These are phyloP conservation scores for Yamadazyma sp. DNA, from an alignment of 805 yeast species.

Conservation along the genomic window DNA sequence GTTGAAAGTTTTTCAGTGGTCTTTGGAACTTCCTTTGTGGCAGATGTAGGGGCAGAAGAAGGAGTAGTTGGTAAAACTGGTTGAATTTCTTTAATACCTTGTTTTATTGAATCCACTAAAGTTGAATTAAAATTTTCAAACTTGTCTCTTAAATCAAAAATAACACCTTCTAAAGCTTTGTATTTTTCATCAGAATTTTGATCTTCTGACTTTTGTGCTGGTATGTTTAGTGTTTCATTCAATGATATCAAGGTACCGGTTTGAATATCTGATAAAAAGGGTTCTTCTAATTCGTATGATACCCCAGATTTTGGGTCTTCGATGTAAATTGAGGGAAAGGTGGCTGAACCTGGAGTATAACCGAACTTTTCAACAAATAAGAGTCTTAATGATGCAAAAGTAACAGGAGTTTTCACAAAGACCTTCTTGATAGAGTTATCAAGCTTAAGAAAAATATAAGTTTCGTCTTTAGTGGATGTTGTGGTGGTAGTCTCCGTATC, in stretches of 20 bases:
- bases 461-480: slow-evolving; percentile 1
- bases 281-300: slow-evolving; percentile 79
- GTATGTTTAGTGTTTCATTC: slow-evolving; percentile 9
- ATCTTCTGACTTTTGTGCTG: slow-evolving; percentile 1
- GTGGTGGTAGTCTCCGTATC: too few relatives aligned
- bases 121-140: slow-evolving; percentile 7
- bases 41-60: neutral
- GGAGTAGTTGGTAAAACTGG: neutral
- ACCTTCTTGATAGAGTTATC: slow-evolving; percentile 57
- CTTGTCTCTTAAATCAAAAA: slow-evolving; percentile 6
- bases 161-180: slow-evolving; percentile 6
- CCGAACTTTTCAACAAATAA: slow-evolving; percentile 86
- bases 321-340: slow-evolving; percentile 77
- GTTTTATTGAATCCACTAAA: slow-evolving; percentile 7
- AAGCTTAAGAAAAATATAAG: slow-evolving; percentile 42
- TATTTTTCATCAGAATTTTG: neutral
- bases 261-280: slow-evolving; percentile 45
- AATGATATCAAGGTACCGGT: slow-evolving; percentile 52
- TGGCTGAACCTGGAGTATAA: slow-evolving; percentile 66
- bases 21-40: neutral
- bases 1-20: neutral
- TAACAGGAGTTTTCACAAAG: slow-evolving; percentile 40
- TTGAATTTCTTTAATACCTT: slow-evolving; percentile 7
- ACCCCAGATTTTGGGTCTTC: slow-evolving; percentile 58
- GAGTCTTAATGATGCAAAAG: slow-evolving; percentile 56